Evolutionary conservation across 495 filamentous ascomycete genomes (phyloP), one percentile per base, ranked within the genome.

Genomic region (Aspergillus incahuasiensis): DNA sequence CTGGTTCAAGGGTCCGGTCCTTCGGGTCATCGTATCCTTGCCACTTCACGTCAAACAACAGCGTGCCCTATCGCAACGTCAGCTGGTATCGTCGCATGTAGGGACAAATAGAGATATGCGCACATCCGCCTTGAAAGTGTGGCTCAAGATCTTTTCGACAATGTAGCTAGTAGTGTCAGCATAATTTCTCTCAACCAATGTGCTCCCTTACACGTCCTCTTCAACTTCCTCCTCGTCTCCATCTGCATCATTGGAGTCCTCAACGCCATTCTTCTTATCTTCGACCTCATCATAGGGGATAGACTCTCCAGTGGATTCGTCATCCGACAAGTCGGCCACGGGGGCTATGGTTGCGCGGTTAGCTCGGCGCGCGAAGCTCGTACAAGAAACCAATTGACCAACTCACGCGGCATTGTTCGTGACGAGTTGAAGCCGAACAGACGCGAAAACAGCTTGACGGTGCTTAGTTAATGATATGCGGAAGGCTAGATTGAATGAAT

Each of bases 1-100:
- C 81, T 0, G 81, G 81, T 57, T 88, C 85, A 75, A 81, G 78
- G 5, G 85, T 88, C 38, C 68, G 64, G 47, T 88, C 84, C 1
- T 59, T 58, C 11, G 69, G 70, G 16, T 81, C 70, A 0, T 81
- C 76, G 55, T 84, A 88, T 0, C 83, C 85, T 50, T 79, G 73
- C 85, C 85, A 88, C 61, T 86, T 86, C 45, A 87, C 80, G 9
- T 78, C 57, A 16, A 84, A 77, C 22, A 73, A 53, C 30, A 81
- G 56, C 0, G 54, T 61, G 25, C 73, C 73, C 75, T 82, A 28
- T 42, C 22, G n/a, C 60, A 60, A 45, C 3, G 40, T 64, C 45
- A 71, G 61, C 53, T 18, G 32, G 21, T 12, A 21, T 38, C 22
- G 49, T 47, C 18, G 21, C 19, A 46, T 40, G 11, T 5, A 40